Evolutionary conservation across 2,329 filamentous ascomycete species (phyloP).

Genomic region (Uncinocarpus reesii): DNA sequence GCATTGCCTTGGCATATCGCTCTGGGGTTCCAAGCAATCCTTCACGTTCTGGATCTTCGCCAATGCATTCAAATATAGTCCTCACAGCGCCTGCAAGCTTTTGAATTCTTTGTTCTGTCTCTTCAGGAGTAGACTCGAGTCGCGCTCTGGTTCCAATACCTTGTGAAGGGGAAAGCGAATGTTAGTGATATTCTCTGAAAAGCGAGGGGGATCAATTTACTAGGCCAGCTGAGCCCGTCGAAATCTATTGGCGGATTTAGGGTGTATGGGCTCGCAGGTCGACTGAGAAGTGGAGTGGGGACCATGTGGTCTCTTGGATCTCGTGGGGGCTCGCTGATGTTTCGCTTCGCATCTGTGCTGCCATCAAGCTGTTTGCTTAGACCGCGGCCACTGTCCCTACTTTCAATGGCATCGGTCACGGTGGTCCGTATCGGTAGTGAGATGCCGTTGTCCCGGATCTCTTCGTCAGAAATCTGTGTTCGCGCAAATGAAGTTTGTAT

Average conservation of each 20-base stretch:
- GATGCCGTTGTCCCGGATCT: constrained; percentile 2
- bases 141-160: constrained; percentile 42
- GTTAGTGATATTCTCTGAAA: neutral
- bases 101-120: constrained; percentile 47
- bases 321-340: constrained; percentile 42
- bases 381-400: neutral
- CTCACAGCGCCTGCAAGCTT: constrained; percentile 54
- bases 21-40: constrained; percentile 59
- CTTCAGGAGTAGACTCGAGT: constrained; percentile 48
- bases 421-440: neutral
- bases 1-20: constrained; percentile 87
- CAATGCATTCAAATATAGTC: constrained; percentile 56
- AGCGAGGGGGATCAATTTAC: constrained; percentile 20
- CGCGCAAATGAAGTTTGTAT: constrained; percentile 49
- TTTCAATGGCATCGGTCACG: neutral
- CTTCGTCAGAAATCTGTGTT: constrained; percentile 38
- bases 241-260: constrained; percentile 43
- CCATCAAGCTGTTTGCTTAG: constrained; percentile 6
- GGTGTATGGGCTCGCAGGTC: constrained; percentile 42
- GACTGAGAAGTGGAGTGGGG: constrained; percentile 42
- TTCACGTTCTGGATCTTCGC: constrained; percentile 55
- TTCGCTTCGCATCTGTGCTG: constrained; percentile 15
- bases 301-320: constrained; percentile 44
- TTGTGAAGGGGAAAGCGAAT: constrained; percentile 15
- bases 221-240: constrained; percentile 44